Conservation (phyloP, 2,329 filamentous ascomycete genomes). For the Cadophora sp. region DNA sequence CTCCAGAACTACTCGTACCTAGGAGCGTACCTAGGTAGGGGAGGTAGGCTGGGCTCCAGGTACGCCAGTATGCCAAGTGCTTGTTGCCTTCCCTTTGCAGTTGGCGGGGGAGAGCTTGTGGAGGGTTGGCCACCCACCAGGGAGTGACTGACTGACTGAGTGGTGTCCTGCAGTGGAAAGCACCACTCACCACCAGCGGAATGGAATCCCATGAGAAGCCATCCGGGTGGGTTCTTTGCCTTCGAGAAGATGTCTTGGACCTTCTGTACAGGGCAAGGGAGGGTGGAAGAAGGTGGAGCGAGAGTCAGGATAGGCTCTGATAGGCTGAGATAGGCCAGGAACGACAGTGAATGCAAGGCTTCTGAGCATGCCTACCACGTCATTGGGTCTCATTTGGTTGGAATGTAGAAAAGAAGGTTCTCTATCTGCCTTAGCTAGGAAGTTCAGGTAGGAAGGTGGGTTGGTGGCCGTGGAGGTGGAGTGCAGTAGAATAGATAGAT, state of each 20-base stretch:
- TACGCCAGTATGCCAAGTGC: slow-evolving; percentile 7
- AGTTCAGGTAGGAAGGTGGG: too few relatives aligned
- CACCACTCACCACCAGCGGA: too few relatives aligned
- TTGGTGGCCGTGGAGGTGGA: too few relatives aligned
- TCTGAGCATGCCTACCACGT: neutral
- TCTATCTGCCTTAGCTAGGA: too few relatives aligned
- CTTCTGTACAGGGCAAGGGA: slow-evolving; percentile 12
- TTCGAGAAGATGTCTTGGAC: slow-evolving; percentile 9
- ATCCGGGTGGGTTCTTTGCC: neutral
- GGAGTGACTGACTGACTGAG: too few relatives aligned
- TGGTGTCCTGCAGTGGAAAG: neutral
- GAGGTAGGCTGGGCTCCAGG: neutral
- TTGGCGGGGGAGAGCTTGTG: neutral
- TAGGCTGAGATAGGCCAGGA: slow-evolving; percentile 6
- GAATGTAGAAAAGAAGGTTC: neutral
- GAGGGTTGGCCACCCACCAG: too few relatives aligned
- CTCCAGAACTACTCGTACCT: too few relatives aligned
- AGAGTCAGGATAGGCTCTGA: neutral
- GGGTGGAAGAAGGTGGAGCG: neutral
- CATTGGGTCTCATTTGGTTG: neutral
- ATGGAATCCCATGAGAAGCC: too few relatives aligned
- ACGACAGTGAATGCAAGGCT: neutral
- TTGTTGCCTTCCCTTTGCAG: slow-evolving; percentile 16
- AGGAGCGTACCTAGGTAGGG: neutral
- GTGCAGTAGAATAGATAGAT: too few relatives aligned